Base-by-base conservation (phyloP, 225 moss, liverwort and hornwort genomes). In the Thuidium tamariscinum region DNA sequence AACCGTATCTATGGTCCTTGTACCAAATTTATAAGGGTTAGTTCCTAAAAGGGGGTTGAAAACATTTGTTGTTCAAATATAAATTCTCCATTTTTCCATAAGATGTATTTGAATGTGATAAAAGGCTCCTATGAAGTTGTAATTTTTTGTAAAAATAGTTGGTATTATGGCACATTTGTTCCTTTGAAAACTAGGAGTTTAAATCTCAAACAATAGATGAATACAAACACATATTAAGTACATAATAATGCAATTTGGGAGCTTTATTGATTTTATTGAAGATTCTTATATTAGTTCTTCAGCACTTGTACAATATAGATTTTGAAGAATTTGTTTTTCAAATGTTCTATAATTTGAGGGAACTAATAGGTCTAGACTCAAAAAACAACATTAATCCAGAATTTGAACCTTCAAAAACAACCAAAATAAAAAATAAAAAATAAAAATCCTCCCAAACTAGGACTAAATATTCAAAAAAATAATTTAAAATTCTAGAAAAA, bases 131-230 rank as follows among this genome's bases (percentile, higher is more conserved):
- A 26, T 9, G 1, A 27, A 41, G 3, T 42, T 70, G 42, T 27
- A 42, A 26, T 26, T 16, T 41, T 27, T 71, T 71, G 44, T 9
- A 16, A 27, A 44, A 41, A 1, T 67, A 23, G 37, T 0, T 0
- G 1, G 0, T 15, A 26, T 3, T 4, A 0, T 69, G 1, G 2
- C 9, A 69, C 5, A 42, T 42, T 42, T 9, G 26, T 2, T 7
- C 16, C 3, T 0, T 27, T 22, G 5, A 41, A 1, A 16, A 26
- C 7, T 0, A 42, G 1, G 0, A 0, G 1, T 9, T 9, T 9
- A 42, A 42, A 42, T 70, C 42, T 70, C 1, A 2, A 27, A 27
- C 2, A 1, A 16, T 26, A 0, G 12, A 27, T 70, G 27, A 42
- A 70, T 0, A 42, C 9, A 69, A 42, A 26, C 0, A 42, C 3